These are phyloP conservation scores for Pichia cabralensis DNA, from an alignment of 805 yeast genomes.

Conservation along the genomic window DNA sequence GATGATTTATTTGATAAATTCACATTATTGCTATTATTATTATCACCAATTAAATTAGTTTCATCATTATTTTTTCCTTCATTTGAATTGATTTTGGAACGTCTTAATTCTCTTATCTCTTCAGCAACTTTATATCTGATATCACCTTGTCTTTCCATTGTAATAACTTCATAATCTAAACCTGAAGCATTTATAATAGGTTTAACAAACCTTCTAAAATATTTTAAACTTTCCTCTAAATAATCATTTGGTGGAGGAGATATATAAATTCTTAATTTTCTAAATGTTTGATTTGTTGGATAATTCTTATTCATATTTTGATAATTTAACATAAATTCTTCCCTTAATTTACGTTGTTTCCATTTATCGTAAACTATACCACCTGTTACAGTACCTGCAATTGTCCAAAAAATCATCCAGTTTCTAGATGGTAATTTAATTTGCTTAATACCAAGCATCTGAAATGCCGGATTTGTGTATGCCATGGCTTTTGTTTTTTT, in stretches of 20 bases:
- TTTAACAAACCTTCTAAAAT: slow-evolving; percentile 72
- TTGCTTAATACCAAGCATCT: slow-evolving; percentile 76
- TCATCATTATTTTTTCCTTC: slow-evolving; percentile 10
- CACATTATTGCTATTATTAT: neutral
- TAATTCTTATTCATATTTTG: slow-evolving; percentile 14
- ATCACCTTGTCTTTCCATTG: slow-evolving; percentile 82
- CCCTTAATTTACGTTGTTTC: slow-evolving; percentile 57
- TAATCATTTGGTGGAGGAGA: slow-evolving; percentile 98
- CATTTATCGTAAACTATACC: slow-evolving; percentile 71
- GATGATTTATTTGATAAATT: slow-evolving; percentile 6
- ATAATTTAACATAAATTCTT: slow-evolving; percentile 36
- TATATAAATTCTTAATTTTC: slow-evolving; percentile 71
- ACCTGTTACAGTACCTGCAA: slow-evolving; percentile 57
- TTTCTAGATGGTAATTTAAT: slow-evolving; percentile 79
- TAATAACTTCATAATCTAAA: slow-evolving; percentile 67
- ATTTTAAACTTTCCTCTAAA: slow-evolving; percentile 58
- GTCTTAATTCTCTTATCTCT: slow-evolving; percentile 61
- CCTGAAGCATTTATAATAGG: slow-evolving; percentile 82
- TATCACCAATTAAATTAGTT: neutral
- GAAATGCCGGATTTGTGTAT: slow-evolving; percentile 70
- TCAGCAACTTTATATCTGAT: slow-evolving; percentile 77
- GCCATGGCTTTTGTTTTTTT: too few relatives aligned
- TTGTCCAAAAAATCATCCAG: slow-evolving; percentile 85
- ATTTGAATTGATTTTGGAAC: slow-evolving; percentile 22
- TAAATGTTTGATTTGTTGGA: slow-evolving; percentile 42